Percentiles rank a stretch among this genome's conserved stretches.
Evolutionary conservation across 768 basidiomycete species (phyloP).

Genomic region (Tylopilus rubrobrunneus): DNA sequence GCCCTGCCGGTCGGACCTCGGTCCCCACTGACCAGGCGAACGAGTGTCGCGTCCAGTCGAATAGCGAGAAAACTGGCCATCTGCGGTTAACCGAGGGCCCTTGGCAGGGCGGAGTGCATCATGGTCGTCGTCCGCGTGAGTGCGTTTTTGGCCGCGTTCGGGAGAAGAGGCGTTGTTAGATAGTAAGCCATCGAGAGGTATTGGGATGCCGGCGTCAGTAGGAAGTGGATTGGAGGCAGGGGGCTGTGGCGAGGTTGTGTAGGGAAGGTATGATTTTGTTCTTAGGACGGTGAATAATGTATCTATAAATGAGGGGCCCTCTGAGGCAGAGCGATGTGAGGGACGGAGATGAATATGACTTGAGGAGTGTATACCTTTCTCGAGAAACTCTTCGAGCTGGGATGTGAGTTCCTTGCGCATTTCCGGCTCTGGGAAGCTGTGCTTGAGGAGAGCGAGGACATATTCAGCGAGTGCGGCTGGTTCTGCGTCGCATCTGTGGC

Average conservation of each 20-base stretch:
- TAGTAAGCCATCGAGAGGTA: conserved; percentile 67
- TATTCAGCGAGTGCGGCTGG: conserved; percentile 92
- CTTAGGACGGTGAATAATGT: conserved; percentile 81
- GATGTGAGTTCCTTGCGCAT: conserved; percentile 72
- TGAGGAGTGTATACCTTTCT: conserved; percentile 58
- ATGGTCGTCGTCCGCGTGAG: conserved; percentile 56
- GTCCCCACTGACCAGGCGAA: conserved; percentile 41
- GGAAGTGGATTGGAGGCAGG: conserved; percentile 34
- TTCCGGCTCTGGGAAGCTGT: conserved; percentile 78
- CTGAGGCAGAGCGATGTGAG: conserved; percentile 31
- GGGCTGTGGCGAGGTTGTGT: conserved; percentile 40
- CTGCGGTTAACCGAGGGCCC: conserved; percentile 62
- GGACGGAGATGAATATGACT: neutral
- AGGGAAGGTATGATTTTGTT: conserved; percentile 83
- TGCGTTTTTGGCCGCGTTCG: conserved; percentile 63
- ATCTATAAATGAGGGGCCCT: conserved; percentile 75
- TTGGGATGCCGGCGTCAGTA: conserved; percentile 69
- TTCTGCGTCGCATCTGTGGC: conserved; percentile 87
- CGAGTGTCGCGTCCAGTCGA: conserved; percentile 39
- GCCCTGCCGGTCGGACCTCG: conserved; percentile 30
- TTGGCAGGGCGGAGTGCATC: conserved; percentile 61
- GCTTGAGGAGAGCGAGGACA: conserved; percentile 88
- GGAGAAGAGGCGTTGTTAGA: conserved; percentile 43
- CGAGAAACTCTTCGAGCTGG: conserved; percentile 90
- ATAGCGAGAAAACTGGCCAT: conserved; percentile 67